Conservation (phyloP, 768 basidiomycete species). For the Rubroboletus satanas region DNA sequence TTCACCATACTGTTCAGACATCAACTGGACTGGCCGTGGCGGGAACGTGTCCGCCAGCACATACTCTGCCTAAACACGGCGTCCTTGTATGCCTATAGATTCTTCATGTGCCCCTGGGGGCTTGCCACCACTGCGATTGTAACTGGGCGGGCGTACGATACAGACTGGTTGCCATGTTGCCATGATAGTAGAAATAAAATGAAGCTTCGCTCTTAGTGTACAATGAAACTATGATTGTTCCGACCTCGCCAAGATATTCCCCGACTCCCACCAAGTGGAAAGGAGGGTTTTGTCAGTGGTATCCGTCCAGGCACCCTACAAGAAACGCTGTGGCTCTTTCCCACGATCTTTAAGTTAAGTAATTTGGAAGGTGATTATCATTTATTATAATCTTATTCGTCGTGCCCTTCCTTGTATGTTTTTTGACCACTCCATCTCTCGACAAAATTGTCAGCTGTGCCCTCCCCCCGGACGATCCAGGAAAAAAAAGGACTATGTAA, state of each 20-base stretch:
- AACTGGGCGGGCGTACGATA: conserved; percentile 13
- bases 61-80: conserved; percentile 59
- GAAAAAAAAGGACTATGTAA: too few species aligned
- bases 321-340: too few species aligned
- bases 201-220: background rate
- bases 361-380: too few species aligned
- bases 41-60: conserved; percentile 89
- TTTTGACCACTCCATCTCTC: too few species aligned
- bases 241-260: background rate
- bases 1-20: conserved; percentile 47
- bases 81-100: conserved; percentile 16
- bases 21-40: conserved; percentile 99
- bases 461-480: too few species aligned
- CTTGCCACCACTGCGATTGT: conserved; percentile 9
- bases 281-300: too few species aligned
- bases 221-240: background rate
- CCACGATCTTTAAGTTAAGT: too few species aligned
- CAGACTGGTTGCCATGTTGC: conserved; percentile 10
- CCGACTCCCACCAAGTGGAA: too few species aligned
- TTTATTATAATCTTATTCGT: too few species aligned
- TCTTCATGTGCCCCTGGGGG: conserved; percentile 1
- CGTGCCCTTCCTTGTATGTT: too few species aligned
- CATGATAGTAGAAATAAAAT: conserved; percentile 13
- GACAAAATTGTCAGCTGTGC: too few species aligned
- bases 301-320: too few species aligned